Conservation (phyloP, 1,139 yeast genomes). For the Blastobotrys ciferrii region DNA sequence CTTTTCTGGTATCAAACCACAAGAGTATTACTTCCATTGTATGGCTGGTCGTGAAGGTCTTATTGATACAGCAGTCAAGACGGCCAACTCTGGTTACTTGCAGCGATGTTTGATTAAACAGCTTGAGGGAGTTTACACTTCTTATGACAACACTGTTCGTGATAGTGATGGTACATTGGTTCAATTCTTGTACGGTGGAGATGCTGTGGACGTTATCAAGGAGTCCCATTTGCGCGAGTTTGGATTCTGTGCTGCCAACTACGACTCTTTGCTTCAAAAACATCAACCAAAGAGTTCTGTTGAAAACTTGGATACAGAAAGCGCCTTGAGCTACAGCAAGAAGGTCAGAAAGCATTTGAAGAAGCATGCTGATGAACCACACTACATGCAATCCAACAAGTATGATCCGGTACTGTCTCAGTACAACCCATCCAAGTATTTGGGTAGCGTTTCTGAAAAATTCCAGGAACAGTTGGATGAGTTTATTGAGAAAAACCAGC, state of each 20-base stretch:
- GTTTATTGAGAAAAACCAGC: slow-evolving; percentile 54
- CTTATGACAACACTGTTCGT: slow-evolving; percentile 93
- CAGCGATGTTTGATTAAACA: slow-evolving; percentile 98
- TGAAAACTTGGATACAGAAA: slow-evolving; percentile 74
- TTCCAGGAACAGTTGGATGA: slow-evolving; percentile 79
- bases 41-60: slow-evolving; percentile 99
- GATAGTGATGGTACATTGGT: slow-evolving; percentile 93
- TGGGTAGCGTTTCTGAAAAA: slow-evolving; percentile 91
- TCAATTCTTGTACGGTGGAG: slow-evolving; percentile 98
- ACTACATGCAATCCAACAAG: slow-evolving; percentile 59
- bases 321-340: slow-evolving; percentile 77
- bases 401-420: slow-evolving; percentile 88
- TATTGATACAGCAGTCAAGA: slow-evolving; percentile 98
- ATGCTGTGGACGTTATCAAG: slow-evolving; percentile 88
- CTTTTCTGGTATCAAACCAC: slow-evolving; percentile 98
- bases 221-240: slow-evolving; percentile 94
- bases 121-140: slow-evolving; percentile 92
- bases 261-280: slow-evolving; percentile 78
- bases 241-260: slow-evolving; percentile 88
- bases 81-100: slow-evolving; percentile 96
- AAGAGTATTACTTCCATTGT: slow-evolving; percentile 99
- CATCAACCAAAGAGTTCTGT: slow-evolving; percentile 80
- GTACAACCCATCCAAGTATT: slow-evolving; percentile 80
- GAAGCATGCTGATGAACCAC: slow-evolving; percentile 63
- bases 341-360: slow-evolving; percentile 73